Percentiles rank a stretch among this genome's conserved stretches.
These are phyloP conservation scores for Aphanomyces astaci DNA, from an alignment of 352 stramenopile species.

Conservation along the genomic window DNA sequence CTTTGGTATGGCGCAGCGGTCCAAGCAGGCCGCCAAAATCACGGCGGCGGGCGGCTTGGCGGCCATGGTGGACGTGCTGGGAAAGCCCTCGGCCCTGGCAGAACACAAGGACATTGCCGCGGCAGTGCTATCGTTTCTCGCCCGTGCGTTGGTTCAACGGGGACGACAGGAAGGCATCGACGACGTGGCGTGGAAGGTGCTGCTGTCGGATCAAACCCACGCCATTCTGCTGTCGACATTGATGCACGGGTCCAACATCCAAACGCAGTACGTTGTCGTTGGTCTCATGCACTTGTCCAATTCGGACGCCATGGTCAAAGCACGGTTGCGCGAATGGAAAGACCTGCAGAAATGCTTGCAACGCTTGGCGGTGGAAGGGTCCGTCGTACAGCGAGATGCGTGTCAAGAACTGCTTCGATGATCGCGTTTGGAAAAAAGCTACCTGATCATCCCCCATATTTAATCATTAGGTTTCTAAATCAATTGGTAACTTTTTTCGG, in stretches of 20 bases:
- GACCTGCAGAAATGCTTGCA: background rate
- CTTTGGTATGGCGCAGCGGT: slow-evolving; percentile 9
- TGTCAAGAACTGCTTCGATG: background rate
- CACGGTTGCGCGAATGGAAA: background rate
- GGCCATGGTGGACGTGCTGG: background rate
- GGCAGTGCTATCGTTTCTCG: slow-evolving; percentile 1
- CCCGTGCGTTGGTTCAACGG: background rate
- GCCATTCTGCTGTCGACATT: background rate
- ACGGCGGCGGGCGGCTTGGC: background rate
- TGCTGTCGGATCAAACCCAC: background rate
- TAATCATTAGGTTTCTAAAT: too few species aligned
- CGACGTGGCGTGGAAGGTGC: background rate
- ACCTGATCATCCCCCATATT: too few species aligned
- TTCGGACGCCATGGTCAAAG: background rate
- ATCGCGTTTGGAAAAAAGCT: too few species aligned
- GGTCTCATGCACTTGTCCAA: background rate
- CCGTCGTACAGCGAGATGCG: background rate
- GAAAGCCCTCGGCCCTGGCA: too few species aligned
- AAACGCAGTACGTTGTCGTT: slow-evolving; percentile 7
- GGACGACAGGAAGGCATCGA: background rate
- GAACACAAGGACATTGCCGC: slow-evolving; percentile 1
- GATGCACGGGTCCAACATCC: background rate
- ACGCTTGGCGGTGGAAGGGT: background rate
- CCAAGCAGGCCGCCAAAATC: slow-evolving; percentile 2
- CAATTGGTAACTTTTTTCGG: too few species aligned